Percentiles rank a stretch among this genome's conserved stretches.
These are phyloP conservation scores for Cercospora sp. DNA, from an alignment of 2,329 filamentous ascomycete genomes.

Conservation along the genomic window DNA sequence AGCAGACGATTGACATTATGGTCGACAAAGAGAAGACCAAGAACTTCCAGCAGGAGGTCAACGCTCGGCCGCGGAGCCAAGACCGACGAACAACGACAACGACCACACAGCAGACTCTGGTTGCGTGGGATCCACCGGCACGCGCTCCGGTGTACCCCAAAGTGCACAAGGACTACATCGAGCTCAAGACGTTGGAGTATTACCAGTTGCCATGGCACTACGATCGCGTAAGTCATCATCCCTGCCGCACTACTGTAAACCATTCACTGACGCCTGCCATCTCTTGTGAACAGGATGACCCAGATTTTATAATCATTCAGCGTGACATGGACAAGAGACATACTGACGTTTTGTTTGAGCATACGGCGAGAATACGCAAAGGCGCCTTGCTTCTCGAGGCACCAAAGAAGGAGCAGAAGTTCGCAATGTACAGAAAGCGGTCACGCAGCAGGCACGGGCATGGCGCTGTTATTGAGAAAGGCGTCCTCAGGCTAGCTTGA, in stretches of 20 bases:
- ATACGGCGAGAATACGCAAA: slow-evolving; percentile 49
- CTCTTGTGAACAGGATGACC: slow-evolving; percentile 40
- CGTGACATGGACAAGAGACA: slow-evolving; percentile 52
- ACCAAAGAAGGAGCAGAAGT: slow-evolving; percentile 45
- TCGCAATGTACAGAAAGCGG: slow-evolving; percentile 47
- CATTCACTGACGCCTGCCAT: slow-evolving; percentile 18
- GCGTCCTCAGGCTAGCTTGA: slow-evolving; percentile 25
- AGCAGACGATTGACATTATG: slow-evolving; percentile 52
- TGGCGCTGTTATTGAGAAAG: slow-evolving; percentile 24
- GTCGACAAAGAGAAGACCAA: slow-evolving; percentile 50
- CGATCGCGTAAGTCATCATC: slow-evolving; percentile 47
- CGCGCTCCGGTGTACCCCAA: slow-evolving; percentile 49
- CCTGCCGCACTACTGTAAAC: slow-evolving; percentile 4
- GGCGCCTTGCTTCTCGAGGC: slow-evolving; percentile 47
- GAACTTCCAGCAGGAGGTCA: slow-evolving; percentile 36
- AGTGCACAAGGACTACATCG: slow-evolving; percentile 49
- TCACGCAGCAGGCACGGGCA: slow-evolving; percentile 35
- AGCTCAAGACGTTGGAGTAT: slow-evolving; percentile 50
- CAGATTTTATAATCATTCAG: slow-evolving; percentile 53
- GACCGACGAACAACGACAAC: slow-evolving; percentile 14
- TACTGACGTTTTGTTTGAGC: slow-evolving; percentile 54
- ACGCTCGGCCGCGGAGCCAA: slow-evolving; percentile 17
- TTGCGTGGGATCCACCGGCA: slow-evolving; percentile 19
- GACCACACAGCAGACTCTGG: slow-evolving; percentile 7
- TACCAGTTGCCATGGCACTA: slow-evolving; percentile 52